Evolutionary conservation across 2,329 filamentous ascomycete genomes (phyloP), one percentile per base, ranked within the genome.

Genomic region (Colletotrichum viniferum): DNA sequence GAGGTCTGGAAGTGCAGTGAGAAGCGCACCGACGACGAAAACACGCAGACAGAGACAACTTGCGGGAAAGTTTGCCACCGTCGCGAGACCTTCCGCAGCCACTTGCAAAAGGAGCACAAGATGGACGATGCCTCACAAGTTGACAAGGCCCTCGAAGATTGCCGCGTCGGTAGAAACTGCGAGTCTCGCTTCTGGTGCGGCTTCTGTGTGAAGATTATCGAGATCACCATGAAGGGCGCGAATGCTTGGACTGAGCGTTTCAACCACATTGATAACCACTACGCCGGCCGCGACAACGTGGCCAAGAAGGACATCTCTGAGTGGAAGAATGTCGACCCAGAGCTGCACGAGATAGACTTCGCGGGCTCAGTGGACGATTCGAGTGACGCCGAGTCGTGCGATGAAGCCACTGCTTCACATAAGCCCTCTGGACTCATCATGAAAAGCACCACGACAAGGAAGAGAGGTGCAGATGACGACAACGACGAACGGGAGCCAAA

Each of bases 141-240:
- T 2, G 85, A 89, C 2, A 78, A 82, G 2, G 89, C 87, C 73
- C 79, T 92, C 3, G 87, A 89, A 32, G 85, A 82, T 7, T 91
- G 90, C 77, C 90, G 90, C 8, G 90, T 95, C 32, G 93, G 93
- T 0, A 87, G 90, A 16, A 92, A 94, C 74, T 90, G 89, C 34
- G 91, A 93, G 77, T 84, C 86, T 3, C 87, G 89, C 7, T 98
- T 95, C 83, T 98, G 96, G 96, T 98, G 96, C 80, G 96, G 96
- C 0, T 98, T 98, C 82, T 98, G 95, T 82, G 80, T 85, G 18
- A 79, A 84, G 21, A 87, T 92, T 24, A 85, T 95, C 16, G 82
- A 85, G n/a, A 86, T 92, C 34, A 81, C 85, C 36, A 85, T 86
- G 26, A 84, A 85, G 38, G 87, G 89, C 5, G 81, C 87, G 3